These are phyloP conservation scores for Mangifera indica DNA, from an alignment of 345 rosid genomes.

Conservation along the genomic window DNA sequence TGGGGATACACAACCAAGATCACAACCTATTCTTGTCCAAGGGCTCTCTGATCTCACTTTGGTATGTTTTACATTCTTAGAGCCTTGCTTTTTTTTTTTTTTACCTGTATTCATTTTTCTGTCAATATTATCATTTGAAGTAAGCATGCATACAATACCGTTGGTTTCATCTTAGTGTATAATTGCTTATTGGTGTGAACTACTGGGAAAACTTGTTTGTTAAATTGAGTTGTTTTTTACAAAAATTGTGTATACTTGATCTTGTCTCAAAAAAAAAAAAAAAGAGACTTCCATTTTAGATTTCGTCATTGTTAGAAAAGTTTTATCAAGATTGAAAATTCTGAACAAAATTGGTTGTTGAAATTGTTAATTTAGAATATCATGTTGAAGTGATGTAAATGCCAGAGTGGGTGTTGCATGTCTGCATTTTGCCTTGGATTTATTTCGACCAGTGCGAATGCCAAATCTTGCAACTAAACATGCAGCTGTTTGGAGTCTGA, in stretches of 20 bases:
- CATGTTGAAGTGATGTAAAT: neutral
- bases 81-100: neutral
- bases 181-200: neutral
- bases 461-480: neutral
- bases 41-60: constrained; percentile 79
- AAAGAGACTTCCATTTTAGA: neutral
- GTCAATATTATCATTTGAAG: neutral
- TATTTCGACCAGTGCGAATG: neutral
- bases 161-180: neutral
- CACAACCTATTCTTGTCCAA: constrained; percentile 86
- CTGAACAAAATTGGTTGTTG: neutral
- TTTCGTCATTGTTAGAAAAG: neutral
- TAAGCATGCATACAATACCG: neutral
- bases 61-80: constrained; percentile 46
- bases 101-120: neutral
- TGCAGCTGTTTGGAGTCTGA: neutral
- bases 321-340: neutral
- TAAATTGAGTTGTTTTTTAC: neutral
- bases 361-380: neutral
- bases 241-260: neutral
- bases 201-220: neutral
- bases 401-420: neutral
- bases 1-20: constrained; percentile 98
- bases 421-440: neutral
- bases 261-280: neutral